Percentiles rank a stretch among this genome's conserved stretches.
Conservation (phyloP, 2,329 filamentous ascomycete species). For the Nemania sp. region DNA sequence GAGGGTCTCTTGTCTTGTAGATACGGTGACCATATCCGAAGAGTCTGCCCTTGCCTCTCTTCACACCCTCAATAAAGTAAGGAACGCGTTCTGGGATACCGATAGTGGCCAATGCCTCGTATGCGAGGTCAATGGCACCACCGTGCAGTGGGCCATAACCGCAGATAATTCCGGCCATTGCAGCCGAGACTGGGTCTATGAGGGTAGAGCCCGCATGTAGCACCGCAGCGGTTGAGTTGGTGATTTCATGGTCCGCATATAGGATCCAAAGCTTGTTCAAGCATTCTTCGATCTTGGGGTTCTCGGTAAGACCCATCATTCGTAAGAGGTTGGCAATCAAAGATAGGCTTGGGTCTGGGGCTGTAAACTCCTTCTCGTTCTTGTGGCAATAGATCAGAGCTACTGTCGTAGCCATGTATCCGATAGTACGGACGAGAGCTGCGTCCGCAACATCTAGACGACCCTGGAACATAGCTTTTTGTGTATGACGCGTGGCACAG, state of each 20-base stretch:
- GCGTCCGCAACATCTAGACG: slow-evolving; percentile 42
- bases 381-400: slow-evolving; percentile 46
- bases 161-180: slow-evolving; percentile 45
- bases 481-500: slow-evolving; percentile 41
- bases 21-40: slow-evolving; percentile 44
- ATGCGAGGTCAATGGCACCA: slow-evolving; percentile 53
- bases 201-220: slow-evolving; percentile 52
- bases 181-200: slow-evolving; percentile 47
- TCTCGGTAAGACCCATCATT: slow-evolving; percentile 46
- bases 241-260: slow-evolving; percentile 54
- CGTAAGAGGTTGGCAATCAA: slow-evolving; percentile 50
- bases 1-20: slow-evolving; percentile 36
- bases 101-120: slow-evolving; percentile 45
- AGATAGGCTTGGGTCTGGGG: slow-evolving; percentile 35
- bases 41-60: slow-evolving; percentile 45
- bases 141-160: slow-evolving; percentile 52
- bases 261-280: slow-evolving; percentile 47
- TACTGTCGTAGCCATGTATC: slow-evolving; percentile 41
- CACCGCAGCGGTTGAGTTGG: slow-evolving; percentile 51
- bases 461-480: slow-evolving; percentile 42
- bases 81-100: slow-evolving; percentile 44
- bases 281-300: slow-evolving; percentile 37
- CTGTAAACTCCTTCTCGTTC: slow-evolving; percentile 41
- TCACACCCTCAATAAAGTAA: slow-evolving; percentile 45
- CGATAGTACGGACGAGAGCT: slow-evolving; percentile 42